These are phyloP conservation scores for Flaveria floridana DNA, from an alignment of 140 eudicot species.

Conservation along the genomic window DNA sequence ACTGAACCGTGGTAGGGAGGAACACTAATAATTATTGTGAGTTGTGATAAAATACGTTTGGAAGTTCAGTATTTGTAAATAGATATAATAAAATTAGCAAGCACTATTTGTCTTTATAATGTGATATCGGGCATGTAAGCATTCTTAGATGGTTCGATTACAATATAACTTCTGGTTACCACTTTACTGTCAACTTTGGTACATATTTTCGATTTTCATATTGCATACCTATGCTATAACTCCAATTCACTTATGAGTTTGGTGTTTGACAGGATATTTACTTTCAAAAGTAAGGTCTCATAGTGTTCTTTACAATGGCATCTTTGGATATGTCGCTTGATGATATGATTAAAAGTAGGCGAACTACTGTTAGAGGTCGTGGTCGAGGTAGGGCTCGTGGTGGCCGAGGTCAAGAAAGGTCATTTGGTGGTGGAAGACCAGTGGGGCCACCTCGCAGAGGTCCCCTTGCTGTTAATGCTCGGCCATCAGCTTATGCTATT, in stretches of 20 bases:
- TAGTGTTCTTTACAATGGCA: constrained; percentile 45
- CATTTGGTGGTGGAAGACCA: constrained; percentile 37
- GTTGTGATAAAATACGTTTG: background rate
- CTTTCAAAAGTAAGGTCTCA: constrained; percentile 15
- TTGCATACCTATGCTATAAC: background rate
- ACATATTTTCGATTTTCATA: background rate
- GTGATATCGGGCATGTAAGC: background rate
- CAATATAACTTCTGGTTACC: too few relatives aligned
- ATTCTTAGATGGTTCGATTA: background rate
- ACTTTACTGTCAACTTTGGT: too few relatives aligned
- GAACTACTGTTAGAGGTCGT: constrained; percentile 58
- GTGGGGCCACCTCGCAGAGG: constrained; percentile 62
- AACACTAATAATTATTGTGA: background rate
- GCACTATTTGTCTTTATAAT: background rate
- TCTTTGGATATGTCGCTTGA: constrained; percentile 68
- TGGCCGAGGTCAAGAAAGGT: constrained; percentile 45
- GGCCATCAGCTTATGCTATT: constrained; percentile 59
- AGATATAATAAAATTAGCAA: background rate
- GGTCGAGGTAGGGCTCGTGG: constrained; percentile 58
- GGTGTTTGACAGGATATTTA: constrained; percentile 30
- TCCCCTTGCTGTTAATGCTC: constrained; percentile 63
- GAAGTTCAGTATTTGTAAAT: background rate
- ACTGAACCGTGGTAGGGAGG: background rate
- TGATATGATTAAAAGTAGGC: constrained; percentile 72
- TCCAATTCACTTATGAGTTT: background rate